Base-by-base conservation (phyloP, 495 filamentous ascomycete species). In the Chaetomium cochliodes region DNA sequence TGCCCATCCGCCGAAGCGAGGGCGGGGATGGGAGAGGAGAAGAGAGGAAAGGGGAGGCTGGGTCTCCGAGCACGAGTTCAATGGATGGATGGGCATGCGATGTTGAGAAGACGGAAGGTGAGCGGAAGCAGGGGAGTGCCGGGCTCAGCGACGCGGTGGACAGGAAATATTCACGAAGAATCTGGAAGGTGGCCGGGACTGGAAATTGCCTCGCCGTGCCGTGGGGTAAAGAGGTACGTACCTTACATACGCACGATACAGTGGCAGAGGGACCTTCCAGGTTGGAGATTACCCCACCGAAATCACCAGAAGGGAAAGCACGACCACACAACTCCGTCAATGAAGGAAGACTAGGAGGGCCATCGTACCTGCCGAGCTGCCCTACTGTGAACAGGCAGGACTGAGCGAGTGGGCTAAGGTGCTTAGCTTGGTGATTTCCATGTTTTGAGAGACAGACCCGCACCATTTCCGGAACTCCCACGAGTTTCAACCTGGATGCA, bases 1-100 rank as follows among this genome's bases (percentile, higher is more conserved):
- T 22, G 12, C 54, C 28, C 57, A 63, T 54, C 68, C 42, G 62
- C 47, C 51, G 64, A 70, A 67, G 62, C 58, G 65, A 70, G 52
- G 55, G 68, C 65, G 62, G 65, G 61, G 65, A 57, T 2, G 65
- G 61, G 65, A 57, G 16, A 44, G 33, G 41, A 44, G 41, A 44
- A 44, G 55, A 52, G 23, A 50, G 26, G 13, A 22, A 20, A 44
- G 64, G 33, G 61, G 65, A 61, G 54, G 44, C 23, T 47, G 26
- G 25, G n/a, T 22, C 41, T 44, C 42, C 51, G 51, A n/a, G 56
- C 55, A 6, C 33, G n/a, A 37, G 33, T 37, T 37, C 42, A 42
- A 20, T 42, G 41, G 56, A 20, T 42, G 56, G 42, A 44, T 13
- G 42, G 49, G 55, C 26, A 49, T 37, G 57, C 9, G 39, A 30